These are phyloP conservation scores for Syzygium syzygioides DNA, from an alignment of 441 rosid species.

Conservation along the genomic window DNA sequence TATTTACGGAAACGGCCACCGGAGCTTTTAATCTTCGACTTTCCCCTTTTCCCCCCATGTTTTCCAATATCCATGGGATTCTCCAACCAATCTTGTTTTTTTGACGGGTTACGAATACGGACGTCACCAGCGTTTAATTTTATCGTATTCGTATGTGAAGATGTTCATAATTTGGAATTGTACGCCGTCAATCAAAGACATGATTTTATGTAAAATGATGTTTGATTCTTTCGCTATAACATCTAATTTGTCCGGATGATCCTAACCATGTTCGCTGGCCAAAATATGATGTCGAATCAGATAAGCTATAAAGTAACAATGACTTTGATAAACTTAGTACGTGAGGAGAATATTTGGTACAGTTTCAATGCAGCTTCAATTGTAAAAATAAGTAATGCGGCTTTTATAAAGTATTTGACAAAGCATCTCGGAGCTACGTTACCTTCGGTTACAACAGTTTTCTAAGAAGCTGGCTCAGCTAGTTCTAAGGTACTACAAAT, in stretches of 20 bases:
- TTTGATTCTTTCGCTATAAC: not conserved
- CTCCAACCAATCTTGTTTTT: not conserved
- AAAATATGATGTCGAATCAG: not conserved
- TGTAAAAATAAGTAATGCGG: not conserved
- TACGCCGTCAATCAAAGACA: not conserved
- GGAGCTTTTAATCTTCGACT: not conserved
- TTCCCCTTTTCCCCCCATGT: not conserved
- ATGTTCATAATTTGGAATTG: not conserved
- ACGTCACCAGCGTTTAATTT: not conserved
- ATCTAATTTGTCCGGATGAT: not conserved
- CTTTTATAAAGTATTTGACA: not conserved
- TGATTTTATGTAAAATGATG: not conserved
- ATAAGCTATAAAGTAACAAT: not conserved
- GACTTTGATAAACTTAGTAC: not conserved
- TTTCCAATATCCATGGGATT: not conserved
- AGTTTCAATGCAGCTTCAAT: not conserved
- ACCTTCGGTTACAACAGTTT: not conserved
- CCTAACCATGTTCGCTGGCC: not conserved
- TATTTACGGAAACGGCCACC: not conserved
- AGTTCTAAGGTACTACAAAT: not conserved
- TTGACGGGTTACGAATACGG: not conserved
- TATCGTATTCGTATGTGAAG: not conserved
- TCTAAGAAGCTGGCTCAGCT: not conserved
- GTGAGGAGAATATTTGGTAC: not conserved
- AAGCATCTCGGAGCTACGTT: not conserved